Conservation (phyloP, 2,329 filamentous ascomycete genomes). For the Chaetomiaceae sp. region DNA sequence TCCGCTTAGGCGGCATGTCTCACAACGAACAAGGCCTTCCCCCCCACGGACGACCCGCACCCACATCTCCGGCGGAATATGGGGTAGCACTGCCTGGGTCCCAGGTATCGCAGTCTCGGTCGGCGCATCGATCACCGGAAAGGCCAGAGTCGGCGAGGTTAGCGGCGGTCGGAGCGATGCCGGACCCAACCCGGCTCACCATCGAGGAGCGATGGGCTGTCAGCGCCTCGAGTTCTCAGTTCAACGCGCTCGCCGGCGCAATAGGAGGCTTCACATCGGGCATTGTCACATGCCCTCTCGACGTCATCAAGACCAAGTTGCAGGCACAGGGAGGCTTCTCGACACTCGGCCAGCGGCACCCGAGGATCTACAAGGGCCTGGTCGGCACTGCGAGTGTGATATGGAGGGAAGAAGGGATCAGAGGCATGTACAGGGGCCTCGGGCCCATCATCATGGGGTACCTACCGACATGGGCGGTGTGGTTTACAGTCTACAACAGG, state of each 20-base stretch:
- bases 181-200: conserved; percentile 34
- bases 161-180: conserved; percentile 24
- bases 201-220: conserved; percentile 53
- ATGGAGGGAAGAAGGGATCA: conserved; percentile 80
- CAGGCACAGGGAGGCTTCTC: conserved; percentile 88
- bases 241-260: conserved; percentile 84
- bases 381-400: conserved; percentile 82
- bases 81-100: conserved; percentile 22
- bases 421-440: conserved; percentile 87
- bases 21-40: conserved; percentile 42
- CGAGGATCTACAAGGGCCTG: conserved; percentile 75
- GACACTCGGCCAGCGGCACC: conserved; percentile 41
- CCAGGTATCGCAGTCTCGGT: conserved; percentile 16
- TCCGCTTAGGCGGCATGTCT: conserved; percentile 42
- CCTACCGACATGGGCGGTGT: conserved; percentile 96
- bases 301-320: conserved; percentile 98
- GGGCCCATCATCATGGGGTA: conserved; percentile 95
- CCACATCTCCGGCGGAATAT: conserved; percentile 29
- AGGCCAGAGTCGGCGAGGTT: conserved; percentile 4
- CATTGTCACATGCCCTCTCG: conserved; percentile 90
- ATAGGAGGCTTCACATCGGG: conserved; percentile 89
- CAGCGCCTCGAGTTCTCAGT: conserved; percentile 55
- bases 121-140: conserved; percentile 6
- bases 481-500: conserved; percentile 93
- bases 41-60: conserved; percentile 21